Conservation (phyloP, 192 early-diverging fungal genomes). For the Rhizophagus clarus region DNA sequence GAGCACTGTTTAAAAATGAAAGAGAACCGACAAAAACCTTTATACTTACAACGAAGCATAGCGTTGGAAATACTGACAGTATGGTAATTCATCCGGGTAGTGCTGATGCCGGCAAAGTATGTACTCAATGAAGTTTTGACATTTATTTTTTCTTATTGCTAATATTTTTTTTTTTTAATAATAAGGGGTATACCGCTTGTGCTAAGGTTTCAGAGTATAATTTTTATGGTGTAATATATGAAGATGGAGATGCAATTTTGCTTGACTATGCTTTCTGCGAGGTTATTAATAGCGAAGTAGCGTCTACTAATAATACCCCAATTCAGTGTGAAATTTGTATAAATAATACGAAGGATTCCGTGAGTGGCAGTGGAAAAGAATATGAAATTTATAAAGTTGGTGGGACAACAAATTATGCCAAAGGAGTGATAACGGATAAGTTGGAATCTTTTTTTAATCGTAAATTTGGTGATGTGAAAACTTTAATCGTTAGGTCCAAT, state of each 20-base stretch:
- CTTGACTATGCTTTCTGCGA: not conserved
- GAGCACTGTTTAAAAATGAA: not conserved
- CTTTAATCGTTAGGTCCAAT: not conserved
- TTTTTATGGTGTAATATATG: not conserved
- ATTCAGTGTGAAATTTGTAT: not conserved
- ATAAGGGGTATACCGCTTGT: not conserved
- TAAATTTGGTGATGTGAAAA: not conserved
- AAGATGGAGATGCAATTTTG: not conserved
- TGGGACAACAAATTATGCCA: not conserved
- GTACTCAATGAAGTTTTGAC: not conserved
- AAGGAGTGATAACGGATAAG: not conserved
- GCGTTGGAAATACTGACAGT: not conserved
- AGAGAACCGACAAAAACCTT: not conserved
- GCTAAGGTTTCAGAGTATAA: not conserved
- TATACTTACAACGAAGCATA: not conserved
- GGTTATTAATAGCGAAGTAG: not conserved
- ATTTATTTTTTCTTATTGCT: not conserved
- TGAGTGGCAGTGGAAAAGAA: not conserved
- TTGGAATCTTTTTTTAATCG: not conserved
- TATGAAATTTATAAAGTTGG: not conserved
- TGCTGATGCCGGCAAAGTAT: not conserved
- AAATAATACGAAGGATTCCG: not conserved
- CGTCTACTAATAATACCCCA: not conserved
- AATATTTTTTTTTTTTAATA: slow-evolving; percentile 10
- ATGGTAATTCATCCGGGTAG: not conserved